A percentile compares a stretch with the other conserved stretches of the same genome.
phyloP scores from a whole-genome alignment of 176 grass and related monocot genomes.

The Themeda triandra region DNA sequence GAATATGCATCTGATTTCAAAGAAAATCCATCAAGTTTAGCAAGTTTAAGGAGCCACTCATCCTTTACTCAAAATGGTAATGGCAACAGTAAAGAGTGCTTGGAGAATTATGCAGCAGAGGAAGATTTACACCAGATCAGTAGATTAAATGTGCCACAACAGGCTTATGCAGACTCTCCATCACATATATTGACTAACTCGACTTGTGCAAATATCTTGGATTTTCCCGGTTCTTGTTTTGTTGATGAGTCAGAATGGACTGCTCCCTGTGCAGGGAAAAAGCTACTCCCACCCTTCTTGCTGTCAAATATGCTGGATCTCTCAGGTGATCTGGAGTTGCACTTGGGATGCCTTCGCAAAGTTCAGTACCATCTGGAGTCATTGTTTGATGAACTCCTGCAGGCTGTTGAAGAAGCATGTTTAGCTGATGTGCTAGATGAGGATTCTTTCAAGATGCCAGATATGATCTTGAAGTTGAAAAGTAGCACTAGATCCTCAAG shows the following conservation, averaged over 20 bases:
- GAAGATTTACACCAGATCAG: neutral
- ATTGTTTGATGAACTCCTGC: constrained; percentile 29
- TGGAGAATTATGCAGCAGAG: neutral
- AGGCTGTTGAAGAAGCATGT: constrained; percentile 13
- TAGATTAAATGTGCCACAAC: constrained; percentile 7
- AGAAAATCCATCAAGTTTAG: constrained; percentile 10
- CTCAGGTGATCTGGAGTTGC: constrained; percentile 44
- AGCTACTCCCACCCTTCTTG: constrained; percentile 10
- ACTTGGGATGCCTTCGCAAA: constrained; percentile 41
- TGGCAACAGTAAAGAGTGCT: neutral
- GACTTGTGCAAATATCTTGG: constrained; percentile 17
- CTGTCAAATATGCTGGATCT: constrained; percentile 41
- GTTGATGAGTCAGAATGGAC: constrained; percentile 21
- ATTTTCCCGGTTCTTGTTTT: constrained; percentile 16
- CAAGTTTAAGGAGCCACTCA: constrained; percentile 17
- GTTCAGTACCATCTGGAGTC: constrained; percentile 52
- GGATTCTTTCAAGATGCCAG: constrained; percentile 5
- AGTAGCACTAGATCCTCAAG: neutral
- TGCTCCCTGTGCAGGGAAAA: constrained; percentile 15
- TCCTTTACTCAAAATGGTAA: constrained; percentile 23
- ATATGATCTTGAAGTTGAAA: neutral
- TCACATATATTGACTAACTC: constrained; percentile 24
- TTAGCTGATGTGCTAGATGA: constrained; percentile 21
- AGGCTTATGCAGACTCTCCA: neutral
- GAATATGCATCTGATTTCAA: neutral